These are phyloP conservation scores for Myriosclerotinia curreyana DNA, from an alignment of 2,329 filamentous ascomycete species.

Conservation along the genomic window DNA sequence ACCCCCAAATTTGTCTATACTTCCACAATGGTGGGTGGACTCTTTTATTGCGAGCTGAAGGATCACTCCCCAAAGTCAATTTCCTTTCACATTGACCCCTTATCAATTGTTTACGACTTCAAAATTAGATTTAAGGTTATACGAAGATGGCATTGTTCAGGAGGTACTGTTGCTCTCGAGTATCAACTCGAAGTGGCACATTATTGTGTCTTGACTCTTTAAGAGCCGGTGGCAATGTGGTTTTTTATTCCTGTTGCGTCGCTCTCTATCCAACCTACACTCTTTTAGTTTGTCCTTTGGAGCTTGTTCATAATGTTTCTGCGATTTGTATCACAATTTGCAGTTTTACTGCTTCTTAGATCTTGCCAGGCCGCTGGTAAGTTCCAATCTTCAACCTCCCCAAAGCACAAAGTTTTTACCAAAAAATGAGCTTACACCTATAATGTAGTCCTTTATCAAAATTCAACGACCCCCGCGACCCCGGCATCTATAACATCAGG, in stretches of 20 bases:
- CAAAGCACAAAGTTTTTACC: no score
- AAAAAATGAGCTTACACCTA: not conserved
- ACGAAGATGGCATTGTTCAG: not conserved
- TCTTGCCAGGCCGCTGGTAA: slow-evolving; percentile 6
- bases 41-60: not conserved
- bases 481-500: not conserved
- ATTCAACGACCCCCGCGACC: slow-evolving; percentile 1
- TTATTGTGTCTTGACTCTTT: slow-evolving; percentile 1
- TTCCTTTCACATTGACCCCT: not conserved
- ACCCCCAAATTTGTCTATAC: not conserved
- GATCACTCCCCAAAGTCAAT: not conserved
- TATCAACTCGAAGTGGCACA: not conserved
- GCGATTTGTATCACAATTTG: not conserved
- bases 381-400: not conserved
- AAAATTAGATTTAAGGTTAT: not conserved
- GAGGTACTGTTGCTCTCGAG: not conserved
- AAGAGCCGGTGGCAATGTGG: not conserved
- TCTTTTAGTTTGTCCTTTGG: slow-evolving; percentile 8
- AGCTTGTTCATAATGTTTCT: not conserved
- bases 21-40: not conserved
- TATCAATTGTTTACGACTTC: not conserved
- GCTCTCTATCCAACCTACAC: slow-evolving; percentile 4
- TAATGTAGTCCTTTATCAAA: not conserved
- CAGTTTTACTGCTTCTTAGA: not conserved
- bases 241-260: slow-evolving; percentile 3